Conservation (phyloP, 176 grass and related monocot genomes). For the Musa itinerans region DNA sequence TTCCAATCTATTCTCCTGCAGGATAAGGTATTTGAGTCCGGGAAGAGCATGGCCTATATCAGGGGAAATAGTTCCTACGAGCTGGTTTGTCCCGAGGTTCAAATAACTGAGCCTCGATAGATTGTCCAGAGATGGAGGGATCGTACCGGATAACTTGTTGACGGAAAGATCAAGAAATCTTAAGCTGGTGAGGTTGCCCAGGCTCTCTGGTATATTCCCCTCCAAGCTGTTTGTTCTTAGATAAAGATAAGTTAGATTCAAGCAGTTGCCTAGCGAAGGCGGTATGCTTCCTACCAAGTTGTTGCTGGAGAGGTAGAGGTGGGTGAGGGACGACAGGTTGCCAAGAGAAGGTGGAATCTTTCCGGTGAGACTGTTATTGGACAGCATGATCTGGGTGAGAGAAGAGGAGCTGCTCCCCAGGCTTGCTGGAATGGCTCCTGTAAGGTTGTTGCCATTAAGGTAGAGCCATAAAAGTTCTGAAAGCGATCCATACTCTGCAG, state of each 20-base stretch:
- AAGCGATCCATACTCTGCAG: conserved; percentile 9
- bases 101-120: conserved; percentile 10
- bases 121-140: conserved; percentile 19
- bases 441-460: conserved; percentile 39
- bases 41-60: conserved; percentile 24
- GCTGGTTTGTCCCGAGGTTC: conserved; percentile 13
- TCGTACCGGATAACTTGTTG: background rate
- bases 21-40: background rate
- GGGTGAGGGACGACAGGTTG: background rate
- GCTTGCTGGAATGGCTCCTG: conserved; percentile 2
- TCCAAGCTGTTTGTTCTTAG: conserved; percentile 20
- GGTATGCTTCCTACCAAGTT: conserved; percentile 28
- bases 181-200: background rate
- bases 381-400: background rate
- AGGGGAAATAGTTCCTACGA: conserved; percentile 12
- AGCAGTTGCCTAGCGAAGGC: conserved; percentile 22
- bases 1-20: conserved; percentile 19
- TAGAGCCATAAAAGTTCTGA: conserved; percentile 1
- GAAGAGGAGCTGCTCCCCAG: background rate
- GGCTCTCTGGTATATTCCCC: background rate
- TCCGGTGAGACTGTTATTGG: background rate
- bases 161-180: background rate
- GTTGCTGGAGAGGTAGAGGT: conserved; percentile 2
- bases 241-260: background rate
- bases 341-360: conserved; percentile 18